Evolutionary conservation across 139 green algal genomes (phyloP).

Genomic region (Ettlia oleoabundans): DNA sequence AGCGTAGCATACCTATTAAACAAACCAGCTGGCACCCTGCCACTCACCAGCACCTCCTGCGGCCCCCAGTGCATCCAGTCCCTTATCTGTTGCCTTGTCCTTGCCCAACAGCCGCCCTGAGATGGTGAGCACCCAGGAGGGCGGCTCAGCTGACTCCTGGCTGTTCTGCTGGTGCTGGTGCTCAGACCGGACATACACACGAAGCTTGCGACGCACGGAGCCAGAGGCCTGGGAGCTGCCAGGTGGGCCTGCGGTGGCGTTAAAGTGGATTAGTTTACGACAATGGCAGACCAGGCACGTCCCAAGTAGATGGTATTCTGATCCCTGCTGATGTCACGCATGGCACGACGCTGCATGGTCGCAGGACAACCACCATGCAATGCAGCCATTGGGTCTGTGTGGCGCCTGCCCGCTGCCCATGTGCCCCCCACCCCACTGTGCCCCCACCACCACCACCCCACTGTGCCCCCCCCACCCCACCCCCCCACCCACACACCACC

Average conservation of each 20-base stretch:
- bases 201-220: constrained; percentile 51
- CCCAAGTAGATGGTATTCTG: too few relatives aligned
- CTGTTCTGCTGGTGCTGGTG: constrained; percentile 46
- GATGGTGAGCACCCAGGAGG: constrained; percentile 32
- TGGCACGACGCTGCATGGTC: neutral
- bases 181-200: constrained; percentile 68
- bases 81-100: constrained; percentile 10
- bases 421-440: too few relatives aligned
- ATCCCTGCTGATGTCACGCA: too few relatives aligned
- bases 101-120: constrained; percentile 31
- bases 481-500: neutral
- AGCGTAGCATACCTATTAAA: too few relatives aligned
- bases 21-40: too few relatives aligned
- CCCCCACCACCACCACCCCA: too few relatives aligned
- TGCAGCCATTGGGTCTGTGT: too few relatives aligned
- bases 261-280: too few relatives aligned
- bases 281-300: neutral
- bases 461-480: too few relatives aligned
- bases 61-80: neutral
- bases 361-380: neutral
- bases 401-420: too few relatives aligned
- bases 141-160: constrained; percentile 12
- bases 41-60: neutral
- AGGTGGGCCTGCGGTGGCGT: neutral
- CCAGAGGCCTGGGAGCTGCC: constrained; percentile 11